Base-by-base conservation (phyloP, 345 rosid genomes). In the Erysimum cheiranthoides region DNA sequence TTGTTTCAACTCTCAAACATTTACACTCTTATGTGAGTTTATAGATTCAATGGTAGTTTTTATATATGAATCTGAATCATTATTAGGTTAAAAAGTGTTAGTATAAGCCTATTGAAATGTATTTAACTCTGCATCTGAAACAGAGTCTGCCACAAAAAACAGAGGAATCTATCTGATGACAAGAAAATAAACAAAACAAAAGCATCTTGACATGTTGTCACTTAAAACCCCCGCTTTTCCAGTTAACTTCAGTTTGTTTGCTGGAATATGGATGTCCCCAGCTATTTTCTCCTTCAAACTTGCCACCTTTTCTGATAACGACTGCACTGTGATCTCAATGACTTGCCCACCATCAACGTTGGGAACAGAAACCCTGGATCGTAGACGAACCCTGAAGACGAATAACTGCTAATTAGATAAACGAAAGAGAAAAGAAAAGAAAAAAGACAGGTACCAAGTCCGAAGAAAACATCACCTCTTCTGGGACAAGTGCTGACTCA, bases 201-300 rank as follows among this genome's bases (percentile, higher is more conserved):
- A 21, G 25, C 25, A 21, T 21, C 25, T 21, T 21, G 94, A 85
- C 91, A 92, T 82, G 77, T 89, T 92, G 78, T 92, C 97, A 86
- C 90, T 92, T 25, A 92, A 86, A 70, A 92, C 90, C 68, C 97
- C 94, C 31, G 91, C 88, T 81, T 89, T 89, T 64, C 96, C 96
- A 80, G 93, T 92, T 78, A 92, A 67, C 73, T 92, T 92, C 85
- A 90, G 97, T 71, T 92, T 92, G 84, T 90, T 92, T 56, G 96
- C 86, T 28, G 91, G 89, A 73, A 90, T 89, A 70, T 90, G 97
- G 62, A 83, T 88, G 74, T 87, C 92, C 73, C 92, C 97, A 0
- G 96, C 96, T 68, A 92, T 90, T 83, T 92, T 92, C 85, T 92
- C 97, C 79, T 92, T 92, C 85, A 92, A 82, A 81, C 96, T 92